Conservation (phyloP, 768 basidiomycete species). For the Mycena maculata region DNA sequence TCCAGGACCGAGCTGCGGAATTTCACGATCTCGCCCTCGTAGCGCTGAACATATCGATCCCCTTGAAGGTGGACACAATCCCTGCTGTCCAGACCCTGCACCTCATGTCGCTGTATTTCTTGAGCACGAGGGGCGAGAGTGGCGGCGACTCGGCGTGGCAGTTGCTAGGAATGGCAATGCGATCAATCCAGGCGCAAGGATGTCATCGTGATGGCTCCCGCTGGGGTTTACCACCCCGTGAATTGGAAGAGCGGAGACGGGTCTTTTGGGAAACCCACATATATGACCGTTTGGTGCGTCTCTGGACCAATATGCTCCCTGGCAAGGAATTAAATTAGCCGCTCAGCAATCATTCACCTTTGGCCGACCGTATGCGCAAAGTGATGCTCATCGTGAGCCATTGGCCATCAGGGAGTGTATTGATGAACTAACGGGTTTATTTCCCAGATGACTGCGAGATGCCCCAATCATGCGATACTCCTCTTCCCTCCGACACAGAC, state of each 20-base stretch:
- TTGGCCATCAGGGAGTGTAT: neutral
- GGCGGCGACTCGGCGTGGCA: slow-evolving; percentile 41
- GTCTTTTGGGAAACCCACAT: slow-evolving; percentile 40
- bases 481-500: slow-evolving; percentile 37
- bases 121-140: slow-evolving; percentile 34
- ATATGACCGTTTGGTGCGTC: slow-evolving; percentile 37
- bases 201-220: slow-evolving; percentile 40
- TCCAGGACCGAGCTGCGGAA: slow-evolving; percentile 24
- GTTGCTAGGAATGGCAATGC: slow-evolving; percentile 37
- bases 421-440: neutral
- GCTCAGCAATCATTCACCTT: slow-evolving; percentile 39
- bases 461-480: slow-evolving; percentile 39
- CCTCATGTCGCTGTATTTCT: slow-evolving; percentile 37
- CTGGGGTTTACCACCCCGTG: slow-evolving; percentile 34
- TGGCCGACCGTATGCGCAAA: slow-evolving; percentile 37
- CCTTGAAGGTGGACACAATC: slow-evolving; percentile 36
- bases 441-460: slow-evolving; percentile 38
- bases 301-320: neutral
- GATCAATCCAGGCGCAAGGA: slow-evolving; percentile 40
- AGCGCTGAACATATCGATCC: slow-evolving; percentile 34
- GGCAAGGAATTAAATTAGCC: neutral
- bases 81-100: slow-evolving; percentile 38
- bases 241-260: slow-evolving; percentile 38
- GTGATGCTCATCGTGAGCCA: slow-evolving; percentile 35
- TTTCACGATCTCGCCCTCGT: slow-evolving; percentile 34